phyloP scores from a whole-genome alignment of 1,284 basidiomycete genomes.

The Xanthoconium separans region DNA sequence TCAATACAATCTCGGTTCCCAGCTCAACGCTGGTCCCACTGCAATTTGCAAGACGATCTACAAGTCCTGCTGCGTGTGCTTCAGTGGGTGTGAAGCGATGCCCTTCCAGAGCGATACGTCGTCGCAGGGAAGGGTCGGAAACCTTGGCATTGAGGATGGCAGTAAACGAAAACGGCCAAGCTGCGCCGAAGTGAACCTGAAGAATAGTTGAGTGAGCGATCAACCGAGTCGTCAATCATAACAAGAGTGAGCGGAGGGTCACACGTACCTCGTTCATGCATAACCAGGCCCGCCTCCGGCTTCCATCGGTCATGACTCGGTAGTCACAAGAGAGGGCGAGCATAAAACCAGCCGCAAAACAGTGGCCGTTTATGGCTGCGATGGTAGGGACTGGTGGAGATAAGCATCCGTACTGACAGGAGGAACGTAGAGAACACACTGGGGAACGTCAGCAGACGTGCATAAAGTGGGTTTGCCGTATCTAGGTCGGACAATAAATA shows the following conservation, averaged over 20 bases:
- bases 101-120: conserved; percentile 82
- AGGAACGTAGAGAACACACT: conserved; percentile 42
- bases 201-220: neutral
- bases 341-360: conserved; percentile 85
- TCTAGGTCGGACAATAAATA: conserved; percentile 33
- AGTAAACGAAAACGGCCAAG: conserved; percentile 74
- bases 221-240: neutral
- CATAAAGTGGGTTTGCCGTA: conserved; percentile 54
- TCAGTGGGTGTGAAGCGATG: conserved; percentile 80
- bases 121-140: conserved; percentile 56
- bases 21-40: conserved; percentile 35
- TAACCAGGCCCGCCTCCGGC: conserved; percentile 76
- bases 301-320: conserved; percentile 84
- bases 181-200: conserved; percentile 81
- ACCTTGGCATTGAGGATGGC: conserved; percentile 69
- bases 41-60: conserved; percentile 69
- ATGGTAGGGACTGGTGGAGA: conserved; percentile 67
- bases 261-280: conserved; percentile 86
- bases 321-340: conserved; percentile 86
- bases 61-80: conserved; percentile 63
- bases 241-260: neutral
- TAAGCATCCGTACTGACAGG: conserved; percentile 1
- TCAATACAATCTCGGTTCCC: conserved; percentile 57
- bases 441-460: conserved; percentile 64
- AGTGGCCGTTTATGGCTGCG: conserved; percentile 90